These are phyloP conservation scores for Achlya hypogyna DNA, from an alignment of 352 stramenopile species.

Conservation along the genomic window DNA sequence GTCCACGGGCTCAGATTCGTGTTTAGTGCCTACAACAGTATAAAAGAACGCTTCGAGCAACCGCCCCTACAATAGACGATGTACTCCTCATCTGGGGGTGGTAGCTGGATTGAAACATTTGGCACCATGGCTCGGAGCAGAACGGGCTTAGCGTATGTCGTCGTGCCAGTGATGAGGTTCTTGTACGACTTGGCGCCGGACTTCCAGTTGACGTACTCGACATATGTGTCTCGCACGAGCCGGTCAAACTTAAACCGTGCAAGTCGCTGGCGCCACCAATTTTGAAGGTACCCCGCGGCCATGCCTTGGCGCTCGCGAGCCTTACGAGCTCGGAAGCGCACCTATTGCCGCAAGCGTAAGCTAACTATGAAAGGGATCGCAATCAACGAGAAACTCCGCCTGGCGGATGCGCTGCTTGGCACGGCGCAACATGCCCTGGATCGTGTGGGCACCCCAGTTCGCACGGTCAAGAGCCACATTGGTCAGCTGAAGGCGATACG, in stretches of 20 bases:
- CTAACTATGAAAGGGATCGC: background rate
- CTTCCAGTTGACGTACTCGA: conserved; percentile 21
- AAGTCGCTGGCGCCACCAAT: background rate
- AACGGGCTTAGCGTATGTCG: background rate
- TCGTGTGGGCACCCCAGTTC: background rate
- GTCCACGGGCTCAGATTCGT: conserved; percentile 1
- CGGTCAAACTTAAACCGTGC: conserved; percentile 1
- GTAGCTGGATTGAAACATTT: conserved; percentile 7
- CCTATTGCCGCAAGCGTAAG: background rate
- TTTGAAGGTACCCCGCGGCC: background rate
- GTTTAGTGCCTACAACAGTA: background rate
- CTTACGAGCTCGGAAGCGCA: background rate
- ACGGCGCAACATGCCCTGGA: background rate
- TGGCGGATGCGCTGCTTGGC: background rate
- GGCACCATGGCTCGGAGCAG: conserved; percentile 6
- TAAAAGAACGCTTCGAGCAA: background rate
- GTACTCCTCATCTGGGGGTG: conserved; percentile 15
- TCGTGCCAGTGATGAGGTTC: conserved; percentile 16
- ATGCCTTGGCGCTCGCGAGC: background rate
- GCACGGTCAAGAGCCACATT: background rate
- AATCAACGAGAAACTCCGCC: background rate
- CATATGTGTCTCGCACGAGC: conserved; percentile 12
- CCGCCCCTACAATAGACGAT: conserved; percentile 7
- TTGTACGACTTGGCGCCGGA: conserved; percentile 16
- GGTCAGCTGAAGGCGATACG: background rate